phyloP scores from a whole-genome alignment of 208 protist genomes.

The Leishmania turanica region DNA sequence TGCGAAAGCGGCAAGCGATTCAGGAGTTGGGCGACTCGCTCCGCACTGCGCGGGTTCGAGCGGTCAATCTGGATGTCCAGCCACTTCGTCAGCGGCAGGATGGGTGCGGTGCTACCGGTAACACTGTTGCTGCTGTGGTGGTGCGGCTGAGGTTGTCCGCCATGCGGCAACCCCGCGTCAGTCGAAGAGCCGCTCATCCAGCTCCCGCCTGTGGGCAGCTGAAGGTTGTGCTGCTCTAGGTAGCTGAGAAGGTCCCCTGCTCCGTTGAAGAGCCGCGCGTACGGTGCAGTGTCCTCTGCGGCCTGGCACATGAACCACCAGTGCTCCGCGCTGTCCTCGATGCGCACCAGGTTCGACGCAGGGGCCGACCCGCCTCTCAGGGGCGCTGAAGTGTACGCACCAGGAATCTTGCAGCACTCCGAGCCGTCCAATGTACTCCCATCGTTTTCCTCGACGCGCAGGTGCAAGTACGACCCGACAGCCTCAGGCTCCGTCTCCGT shows the following conservation, averaged over 20 bases:
- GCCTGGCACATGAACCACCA: slow-evolving; percentile 78
- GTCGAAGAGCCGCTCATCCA: neutral
- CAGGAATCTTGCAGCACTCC: neutral
- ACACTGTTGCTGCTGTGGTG: neutral
- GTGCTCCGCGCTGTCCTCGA: slow-evolving; percentile 68
- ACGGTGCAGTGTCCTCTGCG: slow-evolving; percentile 39
- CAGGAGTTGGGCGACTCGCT: slow-evolving; percentile 53
- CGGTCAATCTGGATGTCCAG: slow-evolving; percentile 78
- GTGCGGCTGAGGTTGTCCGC: neutral
- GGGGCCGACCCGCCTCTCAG: neutral
- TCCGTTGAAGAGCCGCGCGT: slow-evolving; percentile 59
- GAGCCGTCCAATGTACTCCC: slow-evolving; percentile 1
- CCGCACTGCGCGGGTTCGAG: slow-evolving; percentile 24
- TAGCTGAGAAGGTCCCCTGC: slow-evolving; percentile 52
- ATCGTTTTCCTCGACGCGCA: slow-evolving; percentile 37
- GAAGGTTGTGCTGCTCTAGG: slow-evolving; percentile 34
- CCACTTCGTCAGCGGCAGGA: slow-evolving; percentile 62
- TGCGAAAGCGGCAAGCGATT: slow-evolving; percentile 60
- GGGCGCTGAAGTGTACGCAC: neutral
- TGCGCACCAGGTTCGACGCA: slow-evolving; percentile 44
- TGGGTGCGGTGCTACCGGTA: neutral
- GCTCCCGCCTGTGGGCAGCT: slow-evolving; percentile 33
- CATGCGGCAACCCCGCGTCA: neutral
- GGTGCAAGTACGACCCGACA: slow-evolving; percentile 43
- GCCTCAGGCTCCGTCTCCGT: slow-evolving; percentile 11